Evolutionary conservation across 306 rosid species (phyloP), one percentile per base, ranked within the genome.

Genomic region (Inga laurina): DNA sequence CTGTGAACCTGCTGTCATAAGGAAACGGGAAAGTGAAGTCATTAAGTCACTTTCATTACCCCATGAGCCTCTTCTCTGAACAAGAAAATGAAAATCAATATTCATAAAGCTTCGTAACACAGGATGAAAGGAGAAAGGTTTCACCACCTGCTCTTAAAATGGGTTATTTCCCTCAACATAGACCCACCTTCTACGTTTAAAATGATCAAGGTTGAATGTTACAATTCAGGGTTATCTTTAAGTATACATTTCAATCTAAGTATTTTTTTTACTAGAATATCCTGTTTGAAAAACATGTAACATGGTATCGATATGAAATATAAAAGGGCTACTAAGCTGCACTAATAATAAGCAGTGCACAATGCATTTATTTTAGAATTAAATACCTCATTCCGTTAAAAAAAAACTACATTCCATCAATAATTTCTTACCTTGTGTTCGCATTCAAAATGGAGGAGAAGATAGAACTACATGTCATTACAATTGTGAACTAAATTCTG

Each of bases 1-100:
- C 43, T 66, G 16, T 56, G 61, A 76, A 56, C 82, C 81, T 64
- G 76, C 88, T 22, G 73, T 43, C 68, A 64, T 66, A 18, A 70
- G 77, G 69, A 74, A 77, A 68, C 64, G 32, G 43, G 69, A 61
- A 32, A 59, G 43, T 35, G 16, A 78, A 69, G 51, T 9, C 19
- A 10, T 3, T 39, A 56, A 3, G 68, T n/a, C 32, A 67, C 16
- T 75, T 62, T 3, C 84, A 67, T 35, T 71, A 22, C 37, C 52
- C 21, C 41, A 45, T 4, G 37, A 72, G 41, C 76, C 18, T 71
- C 64, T 64, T 67, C 39, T 34, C 72, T 72, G 32, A 64, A 73
- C 64, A 64, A 79, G 75, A 73, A 48, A 39, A 30, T 27, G 48
- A 24, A 54, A n/a, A 18, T 30, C 27, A 13, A 39, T 22, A n/a